phyloP scores from a whole-genome alignment of 257 asterid genomes.

The Lantana camara region DNA sequence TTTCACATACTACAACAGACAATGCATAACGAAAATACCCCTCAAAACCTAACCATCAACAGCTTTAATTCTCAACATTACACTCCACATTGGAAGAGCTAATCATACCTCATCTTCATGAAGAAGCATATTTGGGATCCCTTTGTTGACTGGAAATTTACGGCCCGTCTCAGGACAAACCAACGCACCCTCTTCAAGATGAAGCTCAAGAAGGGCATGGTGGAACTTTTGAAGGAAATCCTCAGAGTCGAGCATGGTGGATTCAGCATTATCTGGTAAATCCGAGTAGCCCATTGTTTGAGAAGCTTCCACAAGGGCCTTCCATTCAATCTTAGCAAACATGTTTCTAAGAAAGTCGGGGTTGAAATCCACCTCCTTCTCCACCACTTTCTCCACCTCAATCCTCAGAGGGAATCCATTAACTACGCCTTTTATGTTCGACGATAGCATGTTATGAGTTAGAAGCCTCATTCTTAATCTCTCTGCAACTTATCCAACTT shows the following conservation, averaged over 20 bases:
- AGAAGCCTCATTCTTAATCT: slow-evolving; percentile 67
- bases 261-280: slow-evolving; percentile 63
- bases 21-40: slow-evolving; percentile 8
- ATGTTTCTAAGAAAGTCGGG: slow-evolving; percentile 73
- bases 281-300: slow-evolving; percentile 71
- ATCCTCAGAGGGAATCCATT: slow-evolving; percentile 74
- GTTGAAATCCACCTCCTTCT: slow-evolving; percentile 66
- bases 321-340: slow-evolving; percentile 79
- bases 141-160: slow-evolving; percentile 81
- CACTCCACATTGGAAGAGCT: not conserved
- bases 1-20: slow-evolving; percentile 6
- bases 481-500: not conserved
- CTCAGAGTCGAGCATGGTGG: slow-evolving; percentile 76
- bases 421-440: slow-evolving; percentile 79
- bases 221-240: slow-evolving; percentile 80
- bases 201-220: slow-evolving; percentile 91
- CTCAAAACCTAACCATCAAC: slow-evolving; percentile 18
- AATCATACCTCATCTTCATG: slow-evolving; percentile 89
- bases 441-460: slow-evolving; percentile 88
- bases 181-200: slow-evolving; percentile 85
- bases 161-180: slow-evolving; percentile 91
- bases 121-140: slow-evolving; percentile 92
- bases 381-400: slow-evolving; percentile 63
- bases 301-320: slow-evolving; percentile 74
- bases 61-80: slow-evolving; percentile 23